phyloP scores from a whole-genome alignment of 2,329 filamentous ascomycete species.

The Fusarium sp. region DNA sequence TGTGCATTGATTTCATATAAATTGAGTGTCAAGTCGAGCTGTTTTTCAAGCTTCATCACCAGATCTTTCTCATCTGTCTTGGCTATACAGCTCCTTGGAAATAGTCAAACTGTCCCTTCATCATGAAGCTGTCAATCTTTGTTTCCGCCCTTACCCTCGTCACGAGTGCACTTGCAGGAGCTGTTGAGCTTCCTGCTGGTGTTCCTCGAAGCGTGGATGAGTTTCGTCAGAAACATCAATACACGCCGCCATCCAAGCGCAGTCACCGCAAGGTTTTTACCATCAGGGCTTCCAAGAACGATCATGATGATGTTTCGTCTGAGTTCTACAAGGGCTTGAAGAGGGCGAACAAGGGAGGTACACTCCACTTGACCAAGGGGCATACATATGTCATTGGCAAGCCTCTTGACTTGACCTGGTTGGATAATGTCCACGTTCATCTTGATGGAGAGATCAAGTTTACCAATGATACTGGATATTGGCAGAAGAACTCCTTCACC shows the following conservation, averaged over 20 bases:
- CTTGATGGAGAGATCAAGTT: slow-evolving; percentile 44
- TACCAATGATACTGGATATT: slow-evolving; percentile 39
- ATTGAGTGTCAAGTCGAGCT: neutral
- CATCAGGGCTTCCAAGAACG: slow-evolving; percentile 35
- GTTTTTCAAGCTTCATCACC: neutral
- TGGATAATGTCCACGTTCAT: slow-evolving; percentile 41
- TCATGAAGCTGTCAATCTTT: slow-evolving; percentile 40
- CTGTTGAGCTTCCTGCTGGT: slow-evolving; percentile 39
- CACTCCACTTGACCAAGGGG: slow-evolving; percentile 37
- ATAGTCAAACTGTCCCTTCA: neutral
- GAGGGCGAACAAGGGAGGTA: slow-evolving; percentile 39
- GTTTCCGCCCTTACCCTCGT: slow-evolving; percentile 34
- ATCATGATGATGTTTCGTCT: slow-evolving; percentile 36
- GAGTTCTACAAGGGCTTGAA: slow-evolving; percentile 40
- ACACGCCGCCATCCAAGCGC: slow-evolving; percentile 16
- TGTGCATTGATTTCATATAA: slow-evolving; percentile 13
- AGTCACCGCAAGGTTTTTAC: slow-evolving; percentile 31
- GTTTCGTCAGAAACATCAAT: slow-evolving; percentile 40
- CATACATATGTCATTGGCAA: slow-evolving; percentile 42
- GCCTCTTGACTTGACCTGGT: slow-evolving; percentile 38
- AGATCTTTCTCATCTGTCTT: neutral
- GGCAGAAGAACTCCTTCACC: slow-evolving; percentile 39
- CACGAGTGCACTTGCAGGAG: slow-evolving; percentile 28
- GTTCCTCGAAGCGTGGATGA: slow-evolving; percentile 41
- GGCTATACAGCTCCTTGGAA: neutral